Evolutionary conservation across 257 asterid genomes (phyloP).

Genomic region (Solanum megistacrolobum): DNA sequence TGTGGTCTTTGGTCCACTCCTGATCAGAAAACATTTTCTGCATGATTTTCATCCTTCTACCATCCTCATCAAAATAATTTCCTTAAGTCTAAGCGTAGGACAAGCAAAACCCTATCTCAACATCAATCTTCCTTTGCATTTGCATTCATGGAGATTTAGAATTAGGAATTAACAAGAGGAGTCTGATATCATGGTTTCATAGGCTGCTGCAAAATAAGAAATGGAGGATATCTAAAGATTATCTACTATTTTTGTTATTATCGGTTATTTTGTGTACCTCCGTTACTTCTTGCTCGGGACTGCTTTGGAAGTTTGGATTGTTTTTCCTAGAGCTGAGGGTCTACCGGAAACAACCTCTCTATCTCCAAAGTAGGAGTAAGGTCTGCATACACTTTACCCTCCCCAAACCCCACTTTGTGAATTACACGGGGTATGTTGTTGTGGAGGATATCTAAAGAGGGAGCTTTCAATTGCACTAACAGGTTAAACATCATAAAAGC

Average conservation of each 20-base stretch:
- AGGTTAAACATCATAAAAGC: background rate
- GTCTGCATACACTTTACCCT: background rate
- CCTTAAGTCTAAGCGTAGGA: background rate
- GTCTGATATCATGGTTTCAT: background rate
- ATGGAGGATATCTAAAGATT: background rate
- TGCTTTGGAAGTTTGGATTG: background rate
- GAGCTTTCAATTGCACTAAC: background rate
- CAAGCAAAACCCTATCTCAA: background rate
- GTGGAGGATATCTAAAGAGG: background rate
- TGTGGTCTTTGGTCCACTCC: background rate
- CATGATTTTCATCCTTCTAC: background rate
- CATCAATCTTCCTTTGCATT: background rate
- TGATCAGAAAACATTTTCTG: background rate
- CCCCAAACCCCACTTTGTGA: background rate
- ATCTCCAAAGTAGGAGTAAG: background rate
- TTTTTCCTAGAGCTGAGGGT: background rate
- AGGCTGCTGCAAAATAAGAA: background rate
- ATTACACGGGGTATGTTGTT: background rate
- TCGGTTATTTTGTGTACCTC: background rate
- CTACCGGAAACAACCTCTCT: background rate
- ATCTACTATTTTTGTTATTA: background rate
- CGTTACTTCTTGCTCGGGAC: background rate
- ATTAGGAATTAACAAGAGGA: background rate
- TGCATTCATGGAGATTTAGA: background rate
- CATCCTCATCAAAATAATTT: background rate